A percentile compares a stretch with the other conserved stretches of the same genome.
Conservation (phyloP, 1,139 yeast species). For the Saccharomyces hybrid region DNA sequence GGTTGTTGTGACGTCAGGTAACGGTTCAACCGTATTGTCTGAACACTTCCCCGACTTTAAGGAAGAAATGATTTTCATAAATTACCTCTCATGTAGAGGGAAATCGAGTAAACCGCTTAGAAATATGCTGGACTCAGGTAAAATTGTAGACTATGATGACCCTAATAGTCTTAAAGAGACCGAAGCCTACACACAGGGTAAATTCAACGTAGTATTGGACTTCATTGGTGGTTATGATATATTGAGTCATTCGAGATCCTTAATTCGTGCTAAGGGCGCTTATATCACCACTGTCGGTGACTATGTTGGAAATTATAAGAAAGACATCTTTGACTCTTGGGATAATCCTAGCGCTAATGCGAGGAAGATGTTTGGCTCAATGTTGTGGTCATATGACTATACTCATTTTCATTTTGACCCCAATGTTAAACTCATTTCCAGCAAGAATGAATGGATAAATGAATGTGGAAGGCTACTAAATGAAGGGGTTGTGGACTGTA, state of each 20-base stretch:
- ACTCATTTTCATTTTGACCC: conserved; percentile 32
- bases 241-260: conserved; percentile 25
- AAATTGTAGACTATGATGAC: conserved; percentile 25
- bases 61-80: conserved; percentile 25
- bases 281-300: conserved; percentile 54
- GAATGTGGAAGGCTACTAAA: conserved; percentile 37
- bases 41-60: conserved; percentile 21
- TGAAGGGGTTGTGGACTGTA: conserved; percentile 35
- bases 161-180: conserved; percentile 23
- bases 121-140: conserved; percentile 22
- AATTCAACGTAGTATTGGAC: conserved; percentile 40
- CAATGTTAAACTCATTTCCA: conserved; percentile 19
- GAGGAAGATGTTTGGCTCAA: conserved; percentile 32
- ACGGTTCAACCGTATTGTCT: conserved; percentile 29
- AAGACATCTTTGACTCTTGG: conserved; percentile 33
- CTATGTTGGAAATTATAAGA: conserved; percentile 32
- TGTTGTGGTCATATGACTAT: conserved; percentile 33
- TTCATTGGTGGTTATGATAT: conserved; percentile 41
- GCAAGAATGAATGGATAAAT: conserved; percentile 31
- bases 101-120: conserved; percentile 24
- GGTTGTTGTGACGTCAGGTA: conserved; percentile 36
- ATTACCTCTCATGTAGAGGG: conserved; percentile 25
- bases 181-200: conserved; percentile 27
- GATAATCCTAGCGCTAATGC: conserved; percentile 34
- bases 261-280: conserved; percentile 37